These are phyloP conservation scores for Mrakia blollopis DNA, from an alignment of 768 basidiomycete genomes.

Conservation along the genomic window DNA sequence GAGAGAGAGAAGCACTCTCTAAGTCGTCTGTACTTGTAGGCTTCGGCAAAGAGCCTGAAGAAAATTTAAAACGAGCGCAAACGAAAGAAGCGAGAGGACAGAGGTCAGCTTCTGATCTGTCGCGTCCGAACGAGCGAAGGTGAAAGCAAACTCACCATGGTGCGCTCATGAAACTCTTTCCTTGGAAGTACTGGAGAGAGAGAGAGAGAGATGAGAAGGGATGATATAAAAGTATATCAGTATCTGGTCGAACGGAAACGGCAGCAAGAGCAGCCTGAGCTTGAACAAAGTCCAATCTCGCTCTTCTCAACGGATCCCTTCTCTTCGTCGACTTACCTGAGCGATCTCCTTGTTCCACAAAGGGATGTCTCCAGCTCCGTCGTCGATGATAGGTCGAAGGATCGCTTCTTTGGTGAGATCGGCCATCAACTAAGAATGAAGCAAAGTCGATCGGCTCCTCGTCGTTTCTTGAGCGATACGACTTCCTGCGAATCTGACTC, in stretches of 20 bases:
- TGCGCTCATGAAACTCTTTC: constrained; percentile 90
- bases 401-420: constrained; percentile 68
- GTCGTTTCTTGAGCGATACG: too few species aligned
- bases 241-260: too few species aligned
- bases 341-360: constrained; percentile 96
- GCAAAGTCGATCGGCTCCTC: too few species aligned
- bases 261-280: too few species aligned
- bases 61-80: background rate
- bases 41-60: constrained; percentile 76
- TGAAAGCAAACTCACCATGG: constrained; percentile 53
- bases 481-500: too few species aligned
- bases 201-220: too few species aligned
- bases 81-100: background rate
- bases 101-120: background rate
- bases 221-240: too few species aligned
- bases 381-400: constrained; percentile 81
- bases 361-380: constrained; percentile 83
- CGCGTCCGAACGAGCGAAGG: background rate
- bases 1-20: constrained; percentile 89
- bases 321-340: constrained; percentile 38
- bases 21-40: constrained; percentile 54
- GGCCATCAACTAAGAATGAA: constrained; percentile 58
- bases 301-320: too few species aligned
- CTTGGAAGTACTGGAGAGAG: constrained; percentile 66
- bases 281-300: too few species aligned